Evolutionary conservation across 768 basidiomycete genomes (phyloP), one percentile per base, ranked within the genome.

Genomic region (Chalciporus piperatus): DNA sequence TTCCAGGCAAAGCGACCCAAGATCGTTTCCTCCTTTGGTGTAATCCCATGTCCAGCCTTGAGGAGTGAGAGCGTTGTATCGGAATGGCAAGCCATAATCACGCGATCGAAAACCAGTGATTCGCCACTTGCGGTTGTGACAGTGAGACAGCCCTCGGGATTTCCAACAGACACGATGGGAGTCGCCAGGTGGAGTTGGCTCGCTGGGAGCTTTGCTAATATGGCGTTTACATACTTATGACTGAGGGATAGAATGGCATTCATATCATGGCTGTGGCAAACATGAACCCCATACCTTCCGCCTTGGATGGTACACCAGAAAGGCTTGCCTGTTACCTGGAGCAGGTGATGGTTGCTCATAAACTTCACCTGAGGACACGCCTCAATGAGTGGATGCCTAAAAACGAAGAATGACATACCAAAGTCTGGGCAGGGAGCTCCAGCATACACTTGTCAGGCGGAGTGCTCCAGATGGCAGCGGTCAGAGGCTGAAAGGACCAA

Each of bases 391-490:
- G 19, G 28, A 41, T n/a, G 25, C 12, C 12, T 9, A 22, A 27
- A 19, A 30, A 25, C 47, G 25, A 16, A 49, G 51, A 41, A 30
- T 16, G 13, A 50, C 70, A 5, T 51, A 82, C 82, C 65, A 89
- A 67, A 0, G 87, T 88, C 37, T 71, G 73, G 0, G 83, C 86
- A 8, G 87, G 87, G 60, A 91, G 87, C 56, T 87, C 84, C 45
- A 83, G 67, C 3, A 80, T 76, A 56, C 85, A 87, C 59, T 79
- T 78, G 55, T 83, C 82, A 9, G 88, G 83, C 1, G 86, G 83
- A 0, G 85, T 89, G 41, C 82, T 87, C 88, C 88, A 91, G 37
- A 91, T 83, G 3, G 85, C 84, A 1, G 86, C 87, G 8, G 85
- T 87, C 85, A 91, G 85, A 0, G 87, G 87, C 87, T 87, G 60